Evolutionary conservation across 2,329 filamentous ascomycete genomes (phyloP), one percentile per base, ranked within the genome.

Genomic region (Lecanicillium sp.): DNA sequence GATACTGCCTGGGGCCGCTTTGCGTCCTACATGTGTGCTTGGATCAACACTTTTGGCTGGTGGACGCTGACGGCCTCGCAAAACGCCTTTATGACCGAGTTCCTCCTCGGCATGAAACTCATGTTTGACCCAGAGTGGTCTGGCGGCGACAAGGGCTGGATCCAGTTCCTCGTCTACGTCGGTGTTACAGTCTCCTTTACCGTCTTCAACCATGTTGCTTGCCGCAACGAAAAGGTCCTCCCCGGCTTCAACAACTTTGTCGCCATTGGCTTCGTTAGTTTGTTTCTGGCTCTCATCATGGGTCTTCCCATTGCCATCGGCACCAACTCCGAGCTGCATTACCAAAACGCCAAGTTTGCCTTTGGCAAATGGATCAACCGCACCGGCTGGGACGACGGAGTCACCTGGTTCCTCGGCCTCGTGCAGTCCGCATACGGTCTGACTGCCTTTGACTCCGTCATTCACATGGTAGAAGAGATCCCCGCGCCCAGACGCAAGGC

Each of bases 21-120:
- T 43, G 48, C 55, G 4, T 73, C 69, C 2, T 78, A 77, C 48
- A 63, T 77, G 55, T 74, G 71, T 45, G 73, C 73, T 3, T 77
- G 71, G 71, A 73, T 76, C 48, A 77, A 77, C 52, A 73, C 67
- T 0, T 75, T 75, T 42, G 73, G 73, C 11, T 78, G 73, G 73
- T 74, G 71, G 63, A 68, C 71, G 0, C 52, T 77, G 41, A 69
- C 68, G 0, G 73, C 73, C 0, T 75, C 70, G 2, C 68, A 73
- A 43, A 62, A 70, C 17, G 72, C 71, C 11, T 77, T 78, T 48
- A 75, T 77, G 71, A 68, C 70, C 3, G 63, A 74, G 46, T 74
- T 78, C 35, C 57, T 75, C 40, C 57, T 78, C 5, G 65, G 68
- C n/a, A 71, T 77, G 62, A 73, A 73, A 54, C 55, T 67, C 20